These are phyloP conservation scores for Solanum infundibuliforme DNA, from an alignment of 257 asterid species.

Conservation along the genomic window DNA sequence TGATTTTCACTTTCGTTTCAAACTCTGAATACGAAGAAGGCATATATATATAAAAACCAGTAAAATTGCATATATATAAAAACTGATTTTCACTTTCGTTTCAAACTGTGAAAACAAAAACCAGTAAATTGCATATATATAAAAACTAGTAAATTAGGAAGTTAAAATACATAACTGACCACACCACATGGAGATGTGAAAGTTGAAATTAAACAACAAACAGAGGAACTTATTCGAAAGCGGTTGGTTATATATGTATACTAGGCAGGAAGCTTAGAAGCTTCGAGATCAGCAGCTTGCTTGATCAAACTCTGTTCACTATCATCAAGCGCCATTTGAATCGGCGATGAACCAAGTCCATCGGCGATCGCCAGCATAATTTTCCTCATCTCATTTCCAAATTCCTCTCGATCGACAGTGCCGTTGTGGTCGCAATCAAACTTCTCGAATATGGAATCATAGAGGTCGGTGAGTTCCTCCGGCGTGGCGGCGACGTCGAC, in stretches of 20 bases:
- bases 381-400: slow-evolving; percentile 53
- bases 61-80: background rate
- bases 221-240: background rate
- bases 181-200: background rate
- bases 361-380: slow-evolving; percentile 79
- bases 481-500: slow-evolving; percentile 56
- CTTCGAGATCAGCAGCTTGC: slow-evolving; percentile 83
- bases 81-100: too few relatives aligned
- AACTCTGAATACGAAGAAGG: background rate
- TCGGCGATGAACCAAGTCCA: slow-evolving; percentile 71
- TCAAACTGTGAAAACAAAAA: background rate
- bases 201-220: background rate
- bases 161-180: background rate
- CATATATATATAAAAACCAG: background rate
- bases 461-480: slow-evolving; percentile 65
- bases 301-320: slow-evolving; percentile 49
- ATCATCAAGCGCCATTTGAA: slow-evolving; percentile 88
- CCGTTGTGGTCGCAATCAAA: slow-evolving; percentile 57
- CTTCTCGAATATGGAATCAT: slow-evolving; percentile 65
- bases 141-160: background rate
- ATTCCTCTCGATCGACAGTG: slow-evolving; percentile 54
- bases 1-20: background rate
- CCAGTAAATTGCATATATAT: background rate
- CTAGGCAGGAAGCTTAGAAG: slow-evolving; percentile 19
- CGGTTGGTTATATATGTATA: background rate